Conservation (phyloP, 2,329 filamentous ascomycete genomes). For the Calonectria honghensis region DNA sequence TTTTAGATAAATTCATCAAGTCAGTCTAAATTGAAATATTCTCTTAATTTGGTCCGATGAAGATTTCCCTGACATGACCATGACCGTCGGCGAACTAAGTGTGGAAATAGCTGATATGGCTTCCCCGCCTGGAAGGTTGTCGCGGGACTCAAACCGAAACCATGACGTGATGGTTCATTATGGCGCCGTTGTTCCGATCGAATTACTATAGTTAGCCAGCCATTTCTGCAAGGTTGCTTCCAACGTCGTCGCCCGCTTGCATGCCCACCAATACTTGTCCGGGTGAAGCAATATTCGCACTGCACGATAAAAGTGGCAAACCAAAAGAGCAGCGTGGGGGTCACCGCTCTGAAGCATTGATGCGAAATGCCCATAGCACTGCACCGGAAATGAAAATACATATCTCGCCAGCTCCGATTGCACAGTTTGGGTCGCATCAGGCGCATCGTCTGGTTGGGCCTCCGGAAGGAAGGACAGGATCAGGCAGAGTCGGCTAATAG, state of each 20-base stretch:
- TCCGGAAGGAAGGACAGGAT: neutral
- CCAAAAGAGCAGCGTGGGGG: neutral
- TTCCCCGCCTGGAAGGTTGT: neutral
- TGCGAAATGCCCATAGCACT: constrained; percentile 10
- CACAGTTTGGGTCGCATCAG: neutral
- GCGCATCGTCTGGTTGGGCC: neutral
- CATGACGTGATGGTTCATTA: neutral
- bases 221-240: neutral
- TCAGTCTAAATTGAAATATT: neutral
- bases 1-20: neutral
- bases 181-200: neutral
- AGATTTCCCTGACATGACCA: neutral
- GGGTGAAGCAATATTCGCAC: neutral
- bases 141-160: neutral
- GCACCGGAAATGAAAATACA: constrained; percentile 10
- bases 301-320: constrained; percentile 18
- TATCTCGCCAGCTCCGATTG: neutral
- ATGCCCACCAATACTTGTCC: constrained; percentile 19
- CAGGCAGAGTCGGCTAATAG: neutral
- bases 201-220: neutral
- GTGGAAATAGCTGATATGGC: neutral
- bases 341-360: neutral
- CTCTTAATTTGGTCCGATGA: neutral
- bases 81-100: too few relatives aligned
- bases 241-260: neutral